phyloP scores from a whole-genome alignment of 2,329 filamentous ascomycete species.

The Colletotrichum orchidophilum region DNA sequence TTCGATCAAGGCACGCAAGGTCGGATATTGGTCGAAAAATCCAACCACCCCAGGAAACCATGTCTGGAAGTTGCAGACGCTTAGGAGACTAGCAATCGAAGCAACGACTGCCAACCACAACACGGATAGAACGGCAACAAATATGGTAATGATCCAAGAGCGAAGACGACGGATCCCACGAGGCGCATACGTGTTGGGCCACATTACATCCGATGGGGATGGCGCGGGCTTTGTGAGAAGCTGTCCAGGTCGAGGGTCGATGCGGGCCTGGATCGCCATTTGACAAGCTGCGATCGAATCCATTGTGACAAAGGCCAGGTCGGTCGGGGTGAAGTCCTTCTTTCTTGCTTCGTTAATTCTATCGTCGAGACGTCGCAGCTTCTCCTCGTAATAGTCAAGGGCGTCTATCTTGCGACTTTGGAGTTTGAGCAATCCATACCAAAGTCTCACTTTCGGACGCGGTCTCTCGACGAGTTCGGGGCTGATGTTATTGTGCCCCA shows the following conservation, averaged over 20 bases:
- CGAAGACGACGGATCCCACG: constrained; percentile 77
- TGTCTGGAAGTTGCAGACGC: constrained; percentile 80
- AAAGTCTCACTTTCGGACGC: constrained; percentile 76
- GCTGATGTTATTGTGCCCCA: constrained; percentile 48
- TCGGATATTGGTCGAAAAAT: constrained; percentile 72
- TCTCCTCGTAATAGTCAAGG: constrained; percentile 93
- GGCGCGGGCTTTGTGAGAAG: constrained; percentile 88
- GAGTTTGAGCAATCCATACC: constrained; percentile 80
- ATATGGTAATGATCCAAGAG: constrained; percentile 83
- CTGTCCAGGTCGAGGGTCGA: constrained; percentile 88
- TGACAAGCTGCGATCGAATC: constrained; percentile 92
- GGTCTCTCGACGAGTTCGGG: constrained; percentile 50
- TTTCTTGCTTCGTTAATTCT: constrained; percentile 75
- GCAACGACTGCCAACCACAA: constrained; percentile 89
- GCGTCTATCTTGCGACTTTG: constrained; percentile 82
- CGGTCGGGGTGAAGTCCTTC: constrained; percentile 79
- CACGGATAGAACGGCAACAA: constrained; percentile 84
- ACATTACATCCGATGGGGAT: constrained; percentile 91
- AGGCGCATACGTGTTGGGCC: constrained; percentile 90
- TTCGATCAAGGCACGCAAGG: constrained; percentile 80
- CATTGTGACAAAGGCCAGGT: constrained; percentile 96
- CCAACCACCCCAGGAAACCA: constrained; percentile 76
- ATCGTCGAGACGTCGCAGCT: constrained; percentile 80
- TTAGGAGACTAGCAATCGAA: constrained; percentile 80
- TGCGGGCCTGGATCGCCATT: constrained; percentile 94